Evolutionary conservation across 306 rosid genomes (phyloP), one percentile per base, ranked within the genome.

Genomic region (Acacia melanoxylon): DNA sequence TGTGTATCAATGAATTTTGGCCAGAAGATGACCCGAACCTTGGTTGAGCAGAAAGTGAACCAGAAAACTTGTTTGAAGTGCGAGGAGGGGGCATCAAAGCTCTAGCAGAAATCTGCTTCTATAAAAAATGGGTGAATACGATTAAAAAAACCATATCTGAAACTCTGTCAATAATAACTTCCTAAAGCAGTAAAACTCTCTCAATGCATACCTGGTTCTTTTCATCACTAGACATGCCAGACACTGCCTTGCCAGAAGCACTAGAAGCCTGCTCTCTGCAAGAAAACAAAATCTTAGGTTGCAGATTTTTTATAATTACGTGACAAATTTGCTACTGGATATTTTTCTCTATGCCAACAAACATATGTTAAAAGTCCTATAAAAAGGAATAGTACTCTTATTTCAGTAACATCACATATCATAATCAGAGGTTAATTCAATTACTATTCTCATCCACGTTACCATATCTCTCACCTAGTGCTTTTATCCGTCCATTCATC

Each of bases 401-500:
- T 8, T 68, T 78, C 84, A 72, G 17, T 27, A 58, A 17, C 58
- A 77, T 45, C 27, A 24, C 69, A 58, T 14, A 80, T 59, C 51
- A 72, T 42, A 76, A 75, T 40, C 14, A 48, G 14, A 52, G 42
- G 71, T 67, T 66, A 54, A 46, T 56, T 41, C 66, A 24, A 46
- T 33, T 63, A 51, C 33, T 33, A 42, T 45, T 20, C 59, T 74
- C 56, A 78, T 42, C 68, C 78, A 68, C 13, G 24, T 67, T 29
- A 29, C 41, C 52, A 80, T 82, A 80, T 59, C 63, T 59, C 63
- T 24, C 69, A 83, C 99, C 96, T 93, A 33, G 99, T 76, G 85
- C 99, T 93, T 86, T 91, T 95, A 83, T 93, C 99, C 2, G 99
- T 95, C 96, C 97, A 95, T 87, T 95, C 99, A 89, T 95, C 99